Evolutionary conservation across 140 eudicot species (phyloP), one percentile per base, ranked within the genome.

Genomic region (Flaveria floridana): DNA sequence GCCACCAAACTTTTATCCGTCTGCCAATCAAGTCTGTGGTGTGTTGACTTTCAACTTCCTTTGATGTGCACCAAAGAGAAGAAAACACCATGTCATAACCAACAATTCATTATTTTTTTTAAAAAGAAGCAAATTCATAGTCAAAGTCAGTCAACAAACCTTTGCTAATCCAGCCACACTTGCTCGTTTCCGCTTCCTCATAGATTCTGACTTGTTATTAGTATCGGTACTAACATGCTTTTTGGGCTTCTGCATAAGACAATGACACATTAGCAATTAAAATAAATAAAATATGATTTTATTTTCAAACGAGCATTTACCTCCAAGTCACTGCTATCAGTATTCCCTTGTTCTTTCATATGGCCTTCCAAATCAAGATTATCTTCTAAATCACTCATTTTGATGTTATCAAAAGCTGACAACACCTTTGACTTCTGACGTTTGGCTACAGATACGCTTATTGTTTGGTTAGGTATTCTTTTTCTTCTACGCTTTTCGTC

Each of bases 1-100:
- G 99, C 99, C 99, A 94, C 97, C 99, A 94, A 69, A 94, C 80
- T 79, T 84, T 87, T 80, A 94, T 84, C 41, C 95, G 84, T 76
- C 82, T 76, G 68, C 88, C 97, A 81, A 90, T 84, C 84, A 94
- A 88, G 76, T 90, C 97, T 3, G 85, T 82, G 2, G 86, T 76
- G 66, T 82, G 82, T 41, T 19, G 53, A 69, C 64, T 80, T 80
- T 76, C 88, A 61, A 26, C 78, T 70, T 83, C 91, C 86, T 77
- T 90, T 44, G 89, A 79, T 68, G 90, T 85, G 84, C 95, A 84
- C 96, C 87, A 75, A 71, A 72, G 73, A 82, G 28, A 78, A 63
- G 62, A 78, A 72, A 57, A 41, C 10, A 39, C 62, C 47, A 68
- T 4, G 44, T 59, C 66, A 50, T 30, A 21, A 78, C 2, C 11